Evolutionary conservation across 2,329 filamentous ascomycete genomes (phyloP).

Genomic region (Eutypa lata): DNA sequence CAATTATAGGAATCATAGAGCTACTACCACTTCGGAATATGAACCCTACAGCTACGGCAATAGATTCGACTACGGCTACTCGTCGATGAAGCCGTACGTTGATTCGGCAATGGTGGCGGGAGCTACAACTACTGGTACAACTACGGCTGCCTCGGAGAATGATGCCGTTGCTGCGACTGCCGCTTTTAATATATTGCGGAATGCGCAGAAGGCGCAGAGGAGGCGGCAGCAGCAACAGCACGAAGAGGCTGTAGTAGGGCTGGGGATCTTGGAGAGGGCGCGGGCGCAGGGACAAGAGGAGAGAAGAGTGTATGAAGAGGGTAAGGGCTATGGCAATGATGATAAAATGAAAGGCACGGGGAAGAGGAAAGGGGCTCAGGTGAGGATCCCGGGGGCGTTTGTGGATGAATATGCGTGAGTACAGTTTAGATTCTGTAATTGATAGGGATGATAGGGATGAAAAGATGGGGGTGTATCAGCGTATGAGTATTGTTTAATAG

Average conservation of each 20-base stretch:
- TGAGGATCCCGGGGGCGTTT: slow-evolving; percentile 9
- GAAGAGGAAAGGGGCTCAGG: slow-evolving; percentile 5
- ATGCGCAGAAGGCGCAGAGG: slow-evolving; percentile 9
- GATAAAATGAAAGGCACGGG: not conserved
- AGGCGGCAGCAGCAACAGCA: not conserved
- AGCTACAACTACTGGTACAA: not conserved
- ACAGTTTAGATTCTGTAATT: slow-evolving; percentile 5
- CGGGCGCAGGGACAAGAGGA: not conserved
- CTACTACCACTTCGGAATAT: too few relatives aligned
- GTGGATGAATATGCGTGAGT: slow-evolving; percentile 3
- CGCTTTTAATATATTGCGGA: slow-evolving; percentile 9
- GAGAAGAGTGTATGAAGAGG: not conserved
- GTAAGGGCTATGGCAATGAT: not conserved
- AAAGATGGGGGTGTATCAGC: too few relatives aligned
- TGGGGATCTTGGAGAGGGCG: not conserved
- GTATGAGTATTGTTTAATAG: too few relatives aligned
- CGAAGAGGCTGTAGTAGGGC: not conserved
- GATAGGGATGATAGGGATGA: slow-evolving; percentile 3
- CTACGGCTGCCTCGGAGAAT: not conserved
- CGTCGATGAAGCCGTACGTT: slow-evolving; percentile 9
- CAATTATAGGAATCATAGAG: too few relatives aligned
- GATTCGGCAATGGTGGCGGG: not conserved
- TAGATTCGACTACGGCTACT: too few relatives aligned
- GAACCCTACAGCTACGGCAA: too few relatives aligned
- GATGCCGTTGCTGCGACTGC: not conserved